phyloP scores from a whole-genome alignment of 1,284 basidiomycete species.

The Ganoderma multipileum region DNA sequence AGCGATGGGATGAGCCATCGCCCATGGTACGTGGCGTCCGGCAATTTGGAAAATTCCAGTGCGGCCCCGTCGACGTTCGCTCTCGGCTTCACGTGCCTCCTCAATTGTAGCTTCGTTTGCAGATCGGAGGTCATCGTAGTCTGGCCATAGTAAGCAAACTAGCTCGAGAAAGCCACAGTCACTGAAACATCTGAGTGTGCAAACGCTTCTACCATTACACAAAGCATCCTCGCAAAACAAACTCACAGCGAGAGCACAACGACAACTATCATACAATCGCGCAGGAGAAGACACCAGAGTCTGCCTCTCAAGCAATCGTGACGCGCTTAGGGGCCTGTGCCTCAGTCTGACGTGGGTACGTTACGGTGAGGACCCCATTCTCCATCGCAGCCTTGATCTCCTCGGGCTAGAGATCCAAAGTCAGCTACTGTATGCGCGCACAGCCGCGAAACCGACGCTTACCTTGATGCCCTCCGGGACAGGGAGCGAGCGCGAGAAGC shows the following conservation, averaged over 20 bases:
- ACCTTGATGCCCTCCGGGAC: slow-evolving; percentile 59
- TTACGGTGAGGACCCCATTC: slow-evolving; percentile 47
- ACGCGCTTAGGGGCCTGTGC: slow-evolving; percentile 37
- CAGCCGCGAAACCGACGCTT: slow-evolving; percentile 7
- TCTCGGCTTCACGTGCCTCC: no score
- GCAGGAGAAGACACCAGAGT: not conserved
- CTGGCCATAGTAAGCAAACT: no score
- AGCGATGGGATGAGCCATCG: no score
- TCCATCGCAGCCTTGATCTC: slow-evolving; percentile 51
- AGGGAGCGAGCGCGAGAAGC: slow-evolving; percentile 52
- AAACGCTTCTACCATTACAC: not conserved
- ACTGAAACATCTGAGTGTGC: not conserved
- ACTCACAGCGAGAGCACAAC: not conserved
- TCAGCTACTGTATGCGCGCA: slow-evolving; percentile 1
- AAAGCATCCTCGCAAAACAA: not conserved
- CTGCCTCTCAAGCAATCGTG: slow-evolving; percentile 21
- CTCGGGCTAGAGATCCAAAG: slow-evolving; percentile 38
- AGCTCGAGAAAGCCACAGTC: no score
- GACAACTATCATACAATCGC: not conserved
- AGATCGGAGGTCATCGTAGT: no score
- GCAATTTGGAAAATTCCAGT: no score
- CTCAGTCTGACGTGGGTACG: slow-evolving; percentile 46
- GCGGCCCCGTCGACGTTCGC: no score
- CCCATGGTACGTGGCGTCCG: no score
- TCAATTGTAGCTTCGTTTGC: no score